Evolutionary conservation across 2,329 filamentous ascomycete species (phyloP), one percentile per base, ranked within the genome.

Genomic region (Aspergillus japonicus): DNA sequence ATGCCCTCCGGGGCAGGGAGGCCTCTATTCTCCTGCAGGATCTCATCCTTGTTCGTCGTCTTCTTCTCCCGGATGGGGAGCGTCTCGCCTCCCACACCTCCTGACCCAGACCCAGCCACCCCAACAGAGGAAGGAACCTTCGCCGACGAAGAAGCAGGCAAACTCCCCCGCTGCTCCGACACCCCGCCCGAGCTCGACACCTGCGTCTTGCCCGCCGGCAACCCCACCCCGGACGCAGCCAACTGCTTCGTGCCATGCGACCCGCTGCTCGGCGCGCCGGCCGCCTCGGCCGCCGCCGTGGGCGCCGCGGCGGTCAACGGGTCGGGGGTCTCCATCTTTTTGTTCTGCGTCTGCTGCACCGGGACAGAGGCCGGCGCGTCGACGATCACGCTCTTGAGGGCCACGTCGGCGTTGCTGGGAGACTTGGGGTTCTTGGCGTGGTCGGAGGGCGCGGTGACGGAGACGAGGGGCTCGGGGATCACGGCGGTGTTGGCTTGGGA

Each of bases 401-500:
- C 59, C 6, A 50, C 42, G 24, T 50, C 49, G 11, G 59, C 35
- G 52, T 57, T 59, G 58, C 55, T 39, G 52, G 55, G 42, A 26
- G 53, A 55, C 42, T 35, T 47, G 42, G 53, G 53, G 29, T 55
- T 55, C n/a, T 47, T 42, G 29, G 57, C 57, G 7, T 57, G 50
- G 33, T 47, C 55, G 31, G 42, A 35, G 12, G 26, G 35, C 16
- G 8, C 14, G 19, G 42, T 49, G n/a, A 23, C 50, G 19, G 65
- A 66, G 5, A 61, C 23, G 24, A 63, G 55, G 14, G 65, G 50
- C 42, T 66, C 66, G 5, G 64, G 54, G 49, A 64, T 62, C 10
- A 61, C 55, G 5, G 71, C 66, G 3, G 69, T 73, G 56, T 70
- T 69, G 14, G 44, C 54, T 8, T 65, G 58, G 35, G 62, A 57